Evolutionary conservation across 164 flowering plant species (phyloP), one percentile per base, ranked within the genome.

Genomic region (Vitis labrusca): DNA sequence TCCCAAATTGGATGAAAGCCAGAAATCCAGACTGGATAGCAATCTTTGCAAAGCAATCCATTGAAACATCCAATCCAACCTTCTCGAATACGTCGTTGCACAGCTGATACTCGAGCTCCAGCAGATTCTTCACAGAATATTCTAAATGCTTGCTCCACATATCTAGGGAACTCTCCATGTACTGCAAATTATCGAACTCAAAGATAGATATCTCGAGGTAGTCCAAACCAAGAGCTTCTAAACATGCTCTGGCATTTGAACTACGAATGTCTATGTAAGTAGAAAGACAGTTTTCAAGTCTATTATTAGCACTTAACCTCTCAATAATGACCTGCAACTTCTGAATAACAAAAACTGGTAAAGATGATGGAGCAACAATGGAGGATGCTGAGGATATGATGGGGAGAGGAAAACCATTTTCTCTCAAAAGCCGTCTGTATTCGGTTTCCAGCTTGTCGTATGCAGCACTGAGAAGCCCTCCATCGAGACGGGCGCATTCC

Each of bases 131-230:
- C 64, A 87, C 70, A 0, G 77, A 76, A 27, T 83, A 76, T 74
- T 84, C 87, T 61, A 87, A 73, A 76, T 85, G 79, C 71, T 64
- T 77, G 19, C 86, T 58, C 93, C 93, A 89, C 32, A 73, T 51
- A 29, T 63, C 74, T 1, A 84, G 71, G 61, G 64, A 54, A 59
- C 32, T 72, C 63, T 80, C 89, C 2, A 82, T 55, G 10, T 68
- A 71, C 53, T 67, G 74, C 59, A 77, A 72, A 50, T 78, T 62
- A 59, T 83, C 80, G 15, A 71, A 66, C 56, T 80, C 82, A 1
- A 77, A 67, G 5, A 76, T 58, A 3, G 80, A 60, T 9, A 61
- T 76, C 61, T 84, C 81, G 0, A 89, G 79, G 64, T 85, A 85
- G n/a, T 74, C 84, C 75, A 81, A 77, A 59, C 73, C 74, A 57